Evolutionary conservation across 1,284 basidiomycete species (phyloP).

Genomic region (Sporisorium iseilematis-ciliati): DNA sequence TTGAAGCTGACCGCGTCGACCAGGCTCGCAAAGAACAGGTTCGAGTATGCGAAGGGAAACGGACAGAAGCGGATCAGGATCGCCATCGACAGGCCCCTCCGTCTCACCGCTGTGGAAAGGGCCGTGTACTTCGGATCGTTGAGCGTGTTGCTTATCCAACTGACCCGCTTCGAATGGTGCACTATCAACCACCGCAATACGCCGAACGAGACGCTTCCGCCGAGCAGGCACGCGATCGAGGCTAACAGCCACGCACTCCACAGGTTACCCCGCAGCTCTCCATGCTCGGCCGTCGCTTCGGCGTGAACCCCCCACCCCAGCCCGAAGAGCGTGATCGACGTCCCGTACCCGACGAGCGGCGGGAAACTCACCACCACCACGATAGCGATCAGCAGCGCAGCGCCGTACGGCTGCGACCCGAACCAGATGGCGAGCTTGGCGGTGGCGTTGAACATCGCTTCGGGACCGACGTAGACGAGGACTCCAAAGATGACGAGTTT

Average conservation of each 20-base stretch:
- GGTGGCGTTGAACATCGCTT: constrained; percentile 47
- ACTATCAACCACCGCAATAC: constrained; percentile 39
- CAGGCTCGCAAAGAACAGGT: constrained; percentile 45
- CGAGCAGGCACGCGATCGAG: constrained; percentile 53
- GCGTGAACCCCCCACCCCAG: constrained; percentile 57
- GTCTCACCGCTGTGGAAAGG: constrained; percentile 56
- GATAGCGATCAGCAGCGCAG: constrained; percentile 32
- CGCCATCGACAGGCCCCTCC: constrained; percentile 55
- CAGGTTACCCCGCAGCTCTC: constrained; percentile 27
- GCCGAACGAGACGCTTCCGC: constrained; percentile 51
- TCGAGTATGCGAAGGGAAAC: constrained; percentile 61
- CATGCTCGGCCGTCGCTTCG: constrained; percentile 13
- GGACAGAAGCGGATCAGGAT: constrained; percentile 65
- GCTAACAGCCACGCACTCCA: constrained; percentile 59
- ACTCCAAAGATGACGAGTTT: constrained; percentile 23
- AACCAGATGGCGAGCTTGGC: constrained; percentile 52
- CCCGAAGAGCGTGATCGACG: constrained; percentile 60
- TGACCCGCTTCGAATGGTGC: constrained; percentile 29
- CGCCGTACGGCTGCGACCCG: constrained; percentile 33
- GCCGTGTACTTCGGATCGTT: constrained; percentile 56
- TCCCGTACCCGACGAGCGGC: constrained; percentile 63
- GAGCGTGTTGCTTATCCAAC: constrained; percentile 33
- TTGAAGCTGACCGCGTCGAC: constrained; percentile 51
- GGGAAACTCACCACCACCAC: constrained; percentile 59
- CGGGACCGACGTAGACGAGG: constrained; percentile 38